Conservation (phyloP, 192 early-diverging fungal genomes). For the Chytriomyces hyalinus region DNA sequence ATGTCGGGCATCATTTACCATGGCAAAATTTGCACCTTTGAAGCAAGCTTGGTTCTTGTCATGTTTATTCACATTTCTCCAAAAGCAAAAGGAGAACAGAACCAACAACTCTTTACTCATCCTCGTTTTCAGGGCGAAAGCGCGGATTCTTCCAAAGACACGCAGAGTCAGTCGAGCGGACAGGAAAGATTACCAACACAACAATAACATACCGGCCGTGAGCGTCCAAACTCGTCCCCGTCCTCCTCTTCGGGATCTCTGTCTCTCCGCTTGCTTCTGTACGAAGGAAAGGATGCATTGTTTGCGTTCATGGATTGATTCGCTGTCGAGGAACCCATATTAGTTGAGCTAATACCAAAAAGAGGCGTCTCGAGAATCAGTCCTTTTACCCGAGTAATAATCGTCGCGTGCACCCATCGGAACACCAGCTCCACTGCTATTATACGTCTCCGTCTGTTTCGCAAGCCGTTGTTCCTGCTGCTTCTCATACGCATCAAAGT, state of each 20-base stretch:
- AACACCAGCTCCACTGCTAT: slow-evolving; percentile 28
- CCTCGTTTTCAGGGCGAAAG: slow-evolving; percentile 14
- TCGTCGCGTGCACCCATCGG: slow-evolving; percentile 31
- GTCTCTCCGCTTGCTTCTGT: slow-evolving; percentile 27
- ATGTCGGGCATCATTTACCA: too few relatives aligned
- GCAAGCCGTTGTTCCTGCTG: slow-evolving; percentile 50
- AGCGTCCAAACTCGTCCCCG: slow-evolving; percentile 41
- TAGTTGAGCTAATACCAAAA: not conserved
- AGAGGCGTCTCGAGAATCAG: not conserved
- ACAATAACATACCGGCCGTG: not conserved
- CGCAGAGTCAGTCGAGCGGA: not conserved
- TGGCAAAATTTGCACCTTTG: too few relatives aligned
- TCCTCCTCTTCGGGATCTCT: slow-evolving; percentile 50
- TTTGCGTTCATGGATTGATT: not conserved
- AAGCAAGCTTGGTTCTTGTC: too few relatives aligned
- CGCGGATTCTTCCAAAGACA: not conserved
- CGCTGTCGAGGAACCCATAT: not conserved
- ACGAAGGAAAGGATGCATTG: not conserved
- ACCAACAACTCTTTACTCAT: slow-evolving; percentile 9
- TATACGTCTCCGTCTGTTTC: slow-evolving; percentile 71
- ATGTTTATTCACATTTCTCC: too few relatives aligned
- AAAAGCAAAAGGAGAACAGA: too few relatives aligned
- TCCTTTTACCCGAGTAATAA: slow-evolving; percentile 15
- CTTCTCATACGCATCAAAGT: slow-evolving; percentile 32
- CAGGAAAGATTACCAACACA: slow-evolving; percentile 41